Conservation (phyloP, 1,284 basidiomycete species). For the Athelia psychrophila region DNA sequence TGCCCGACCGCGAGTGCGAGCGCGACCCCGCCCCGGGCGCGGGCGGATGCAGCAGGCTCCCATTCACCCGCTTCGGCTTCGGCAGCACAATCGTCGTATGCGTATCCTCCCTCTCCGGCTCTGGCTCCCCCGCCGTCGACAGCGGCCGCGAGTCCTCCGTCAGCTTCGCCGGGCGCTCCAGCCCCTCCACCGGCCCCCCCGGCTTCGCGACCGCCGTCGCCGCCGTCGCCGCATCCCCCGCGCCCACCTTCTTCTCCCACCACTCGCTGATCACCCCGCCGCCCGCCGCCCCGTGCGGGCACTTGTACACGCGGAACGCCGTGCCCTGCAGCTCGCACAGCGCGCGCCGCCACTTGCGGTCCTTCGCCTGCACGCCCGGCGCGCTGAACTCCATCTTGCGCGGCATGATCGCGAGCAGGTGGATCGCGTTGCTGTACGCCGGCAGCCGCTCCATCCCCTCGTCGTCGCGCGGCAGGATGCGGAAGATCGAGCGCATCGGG, state of each 20-base stretch:
- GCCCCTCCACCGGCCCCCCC: not conserved
- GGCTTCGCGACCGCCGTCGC: not conserved
- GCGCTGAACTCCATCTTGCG: conserved; percentile 93
- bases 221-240: conserved; percentile 46
- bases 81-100: not conserved
- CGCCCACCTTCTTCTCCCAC: conserved; percentile 77
- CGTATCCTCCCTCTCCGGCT: conserved; percentile 1
- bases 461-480: conserved; percentile 39
- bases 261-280: conserved; percentile 57
- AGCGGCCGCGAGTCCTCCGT: conserved; percentile 35
- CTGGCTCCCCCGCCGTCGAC: conserved; percentile 62
- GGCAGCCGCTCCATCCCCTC: conserved; percentile 87
- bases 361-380: conserved; percentile 84
- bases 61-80: not conserved
- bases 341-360: conserved; percentile 89
- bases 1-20: not conserved
- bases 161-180: conserved; percentile 16
- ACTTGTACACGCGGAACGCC: conserved; percentile 80
- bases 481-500: conserved; percentile 6
- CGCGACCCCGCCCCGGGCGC: conserved; percentile 11
- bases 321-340: conserved; percentile 95
- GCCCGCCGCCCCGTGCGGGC: conserved; percentile 41
- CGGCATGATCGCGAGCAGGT: conserved; percentile 83
- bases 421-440: conserved; percentile 78
- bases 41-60: not conserved